phyloP scores from a whole-genome alignment of 2,329 filamentous ascomycete genomes.

The Geosmithia morbida region DNA sequence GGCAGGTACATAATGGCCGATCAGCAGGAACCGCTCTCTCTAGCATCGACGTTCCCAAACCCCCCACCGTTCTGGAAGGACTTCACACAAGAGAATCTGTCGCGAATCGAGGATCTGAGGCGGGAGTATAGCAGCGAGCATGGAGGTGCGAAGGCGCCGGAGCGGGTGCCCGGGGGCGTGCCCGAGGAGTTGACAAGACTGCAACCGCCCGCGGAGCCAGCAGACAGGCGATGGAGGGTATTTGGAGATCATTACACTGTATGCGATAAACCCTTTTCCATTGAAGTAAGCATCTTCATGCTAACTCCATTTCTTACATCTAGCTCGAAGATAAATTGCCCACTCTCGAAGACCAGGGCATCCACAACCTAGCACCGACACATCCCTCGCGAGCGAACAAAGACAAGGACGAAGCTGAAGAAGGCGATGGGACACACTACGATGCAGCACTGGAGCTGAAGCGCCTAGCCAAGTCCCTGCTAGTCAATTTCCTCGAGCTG shows the following conservation, averaged over 20 bases:
- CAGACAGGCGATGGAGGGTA: constrained; percentile 53
- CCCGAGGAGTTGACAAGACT: constrained; percentile 63
- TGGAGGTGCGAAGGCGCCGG: constrained; percentile 7
- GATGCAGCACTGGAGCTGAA: constrained; percentile 57
- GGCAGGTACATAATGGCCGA: constrained; percentile 39
- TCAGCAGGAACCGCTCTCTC: constrained; percentile 26
- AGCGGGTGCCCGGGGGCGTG: constrained; percentile 26
- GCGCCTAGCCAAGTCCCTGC: constrained; percentile 65
- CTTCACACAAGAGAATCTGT: constrained; percentile 65
- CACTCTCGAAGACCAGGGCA: constrained; percentile 53
- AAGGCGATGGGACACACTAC: constrained; percentile 37
- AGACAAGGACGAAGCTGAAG: constrained; percentile 7
- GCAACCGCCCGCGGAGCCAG: constrained; percentile 66
- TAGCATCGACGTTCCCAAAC: constrained; percentile 61
- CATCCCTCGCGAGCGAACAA: constrained; percentile 34
- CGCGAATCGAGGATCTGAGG: constrained; percentile 33
- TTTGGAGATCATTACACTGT: constrained; percentile 56
- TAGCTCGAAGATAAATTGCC: constrained; percentile 48
- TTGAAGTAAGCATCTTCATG: background rate
- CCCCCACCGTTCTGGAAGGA: constrained; percentile 83
- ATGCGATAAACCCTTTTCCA: constrained; percentile 2
- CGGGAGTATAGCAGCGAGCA: constrained; percentile 18
- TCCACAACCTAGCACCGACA: constrained; percentile 46
- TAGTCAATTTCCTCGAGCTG: constrained; percentile 82
- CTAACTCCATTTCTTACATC: background rate